Percentiles rank a stretch among this genome's conserved stretches.
Evolutionary conservation across 1,284 basidiomycete genomes (phyloP).

Genomic region (Tranzscheliella williamsii): DNA sequence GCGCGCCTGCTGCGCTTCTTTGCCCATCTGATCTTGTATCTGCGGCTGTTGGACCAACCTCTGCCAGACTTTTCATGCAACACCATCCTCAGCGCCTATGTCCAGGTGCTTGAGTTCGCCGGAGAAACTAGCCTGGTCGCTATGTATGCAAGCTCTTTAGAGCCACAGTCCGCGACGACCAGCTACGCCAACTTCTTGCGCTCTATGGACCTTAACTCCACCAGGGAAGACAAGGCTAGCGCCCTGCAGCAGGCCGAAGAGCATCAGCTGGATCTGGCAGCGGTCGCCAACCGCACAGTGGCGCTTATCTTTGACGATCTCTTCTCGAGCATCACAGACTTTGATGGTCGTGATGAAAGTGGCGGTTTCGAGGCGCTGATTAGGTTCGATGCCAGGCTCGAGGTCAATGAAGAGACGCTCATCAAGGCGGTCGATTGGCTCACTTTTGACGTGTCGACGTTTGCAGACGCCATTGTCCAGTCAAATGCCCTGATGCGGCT

Average conservation of each 20-base stretch:
- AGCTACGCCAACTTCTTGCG: conserved; percentile 90
- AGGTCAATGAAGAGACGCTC: conserved; percentile 64
- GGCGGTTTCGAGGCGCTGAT: too few species aligned
- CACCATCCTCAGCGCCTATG: conserved; percentile 82
- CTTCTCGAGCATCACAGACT: conserved; percentile 64
- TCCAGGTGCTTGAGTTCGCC: conserved; percentile 73
- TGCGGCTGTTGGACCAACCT: conserved; percentile 73
- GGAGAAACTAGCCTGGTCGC: conserved; percentile 85
- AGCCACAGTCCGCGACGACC: conserved; percentile 82
- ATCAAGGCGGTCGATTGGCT: conserved; percentile 93
- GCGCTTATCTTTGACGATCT: conserved; percentile 67
- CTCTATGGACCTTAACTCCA: conserved; percentile 71
- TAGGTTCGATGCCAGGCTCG: conserved; percentile 30
- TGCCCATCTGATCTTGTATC: conserved; percentile 87
- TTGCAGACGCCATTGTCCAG: conserved; percentile 54
- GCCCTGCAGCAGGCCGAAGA: conserved; percentile 78
- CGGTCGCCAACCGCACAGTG: conserved; percentile 80
- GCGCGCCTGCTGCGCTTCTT: conserved; percentile 76
- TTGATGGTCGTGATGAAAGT: conserved; percentile 20
- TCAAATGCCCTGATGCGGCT: conserved; percentile 50
- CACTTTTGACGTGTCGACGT: conserved; percentile 67
- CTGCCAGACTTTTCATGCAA: conserved; percentile 69
- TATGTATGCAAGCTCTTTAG: conserved; percentile 86
- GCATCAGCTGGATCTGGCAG: conserved; percentile 78
- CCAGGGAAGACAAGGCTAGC: conserved; percentile 71